Conservation (phyloP, 2,329 filamentous ascomycete genomes). For the Fusarium mundagurra region DNA sequence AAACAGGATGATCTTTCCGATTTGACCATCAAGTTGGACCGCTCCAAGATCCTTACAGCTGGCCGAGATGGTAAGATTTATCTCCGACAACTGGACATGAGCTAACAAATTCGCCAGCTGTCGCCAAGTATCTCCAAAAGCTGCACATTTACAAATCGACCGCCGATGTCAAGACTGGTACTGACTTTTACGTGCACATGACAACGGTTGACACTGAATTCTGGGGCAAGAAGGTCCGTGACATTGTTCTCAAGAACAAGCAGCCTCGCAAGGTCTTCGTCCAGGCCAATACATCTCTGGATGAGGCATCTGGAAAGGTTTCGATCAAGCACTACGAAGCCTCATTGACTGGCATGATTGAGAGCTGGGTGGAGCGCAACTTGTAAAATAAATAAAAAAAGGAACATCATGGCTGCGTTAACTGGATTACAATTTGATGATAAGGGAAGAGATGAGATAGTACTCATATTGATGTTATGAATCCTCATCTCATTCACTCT, state of each 20-base stretch:
- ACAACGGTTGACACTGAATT: conserved; percentile 83
- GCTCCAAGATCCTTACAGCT: conserved; percentile 84
- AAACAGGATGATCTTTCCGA: conserved; percentile 79
- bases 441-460: conserved; percentile 22
- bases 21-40: conserved; percentile 83
- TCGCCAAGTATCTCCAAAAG: conserved; percentile 89
- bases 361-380: conserved; percentile 78
- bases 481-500: neutral
- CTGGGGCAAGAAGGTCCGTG: conserved; percentile 83
- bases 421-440: conserved; percentile 13
- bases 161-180: conserved; percentile 82
- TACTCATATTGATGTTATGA: conserved; percentile 1
- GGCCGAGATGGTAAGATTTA: conserved; percentile 70
- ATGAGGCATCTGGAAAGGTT: conserved; percentile 74
- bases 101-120: conserved; percentile 60
- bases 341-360: conserved; percentile 80
- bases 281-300: conserved; percentile 86
- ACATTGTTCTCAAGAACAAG: conserved; percentile 79
- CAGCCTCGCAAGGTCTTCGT: conserved; percentile 92
- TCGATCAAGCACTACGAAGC: conserved; percentile 87
- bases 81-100: neutral
- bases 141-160: conserved; percentile 93
- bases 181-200: conserved; percentile 83
- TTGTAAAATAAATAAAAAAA: conserved; percentile 46
- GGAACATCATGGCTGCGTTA: conserved; percentile 3